Evolutionary conservation across 805 yeast genomes (phyloP), one percentile per base, ranked within the genome.

Genomic region (Isabelozyma heimii): DNA sequence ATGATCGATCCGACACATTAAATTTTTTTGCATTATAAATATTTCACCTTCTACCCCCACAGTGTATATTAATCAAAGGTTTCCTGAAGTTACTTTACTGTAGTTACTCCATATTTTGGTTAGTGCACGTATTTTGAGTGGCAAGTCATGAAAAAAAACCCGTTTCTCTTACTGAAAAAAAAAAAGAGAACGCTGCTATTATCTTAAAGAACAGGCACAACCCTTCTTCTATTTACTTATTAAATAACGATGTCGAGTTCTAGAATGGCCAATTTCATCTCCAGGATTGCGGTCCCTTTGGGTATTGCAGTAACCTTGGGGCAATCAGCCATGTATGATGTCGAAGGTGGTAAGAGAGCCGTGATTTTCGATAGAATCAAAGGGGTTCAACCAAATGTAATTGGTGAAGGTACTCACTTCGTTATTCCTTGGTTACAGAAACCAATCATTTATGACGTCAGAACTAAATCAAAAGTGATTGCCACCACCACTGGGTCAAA

Each of bases 321-420:
- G 8, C 92, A 90, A 63, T 82, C 87, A 59, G 84, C 97, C 27
- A 75, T 94, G 72, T 94, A 90, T 66, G 98, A 94, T 63, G 99
- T 94, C 37, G 84, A 87, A 63, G 99, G 99, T 51, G 99, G 99
- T 48, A 82, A 89, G 50, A 80, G 99, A 66, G 99, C 97, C 20
- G 96, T 94, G 47, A 87, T 94, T 54, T 94, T 94, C 64, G 98
- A 94, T 74, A 80, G 99, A 60, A 70, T 94, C 50, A 73, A 79
- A 41, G 99, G 99, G 73, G 96, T 94, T 46, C 87, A 89, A 67
- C 84, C 83, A 60, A 73, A 75, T n/a, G 97, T 94, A 20, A 77
- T 91, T 51, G 97, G 97, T 27, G 99, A 94, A 73, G 99, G 99
- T 51, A 88, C 98, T 20, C 98, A 94, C 70, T 94, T 94, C 69